phyloP scores from a whole-genome alignment of 768 basidiomycete genomes.

The Podaxis sp. region DNA sequence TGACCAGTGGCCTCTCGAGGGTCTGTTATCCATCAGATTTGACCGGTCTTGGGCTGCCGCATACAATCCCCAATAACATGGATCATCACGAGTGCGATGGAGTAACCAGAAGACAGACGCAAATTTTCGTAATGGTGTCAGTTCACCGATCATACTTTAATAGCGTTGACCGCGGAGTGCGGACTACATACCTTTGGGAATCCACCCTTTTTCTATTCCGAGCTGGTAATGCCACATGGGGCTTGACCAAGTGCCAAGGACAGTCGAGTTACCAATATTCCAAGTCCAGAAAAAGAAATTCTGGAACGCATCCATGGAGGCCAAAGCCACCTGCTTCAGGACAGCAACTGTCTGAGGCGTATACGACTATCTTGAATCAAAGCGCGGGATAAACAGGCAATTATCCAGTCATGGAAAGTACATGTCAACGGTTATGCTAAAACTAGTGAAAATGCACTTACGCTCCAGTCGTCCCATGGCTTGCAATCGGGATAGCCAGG shows the following conservation, averaged over 20 bases:
- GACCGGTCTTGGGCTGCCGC: no score
- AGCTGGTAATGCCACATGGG: conserved; percentile 89
- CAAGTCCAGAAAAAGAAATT: conserved; percentile 98
- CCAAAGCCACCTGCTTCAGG: conserved; percentile 63
- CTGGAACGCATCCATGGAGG: conserved; percentile 87
- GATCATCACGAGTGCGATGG: background rate
- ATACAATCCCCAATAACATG: background rate
- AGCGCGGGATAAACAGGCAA: conserved; percentile 7
- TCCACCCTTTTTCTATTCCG: conserved; percentile 83
- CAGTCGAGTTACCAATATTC: conserved; percentile 86
- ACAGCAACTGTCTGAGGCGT: conserved; percentile 49
- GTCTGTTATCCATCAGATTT: conserved; percentile 23
- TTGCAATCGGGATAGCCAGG: conserved; percentile 31
- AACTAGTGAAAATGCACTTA: conserved; percentile 20
- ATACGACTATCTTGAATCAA: conserved; percentile 41
- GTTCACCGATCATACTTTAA: background rate
- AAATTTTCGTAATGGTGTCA: background rate
- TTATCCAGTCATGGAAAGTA: background rate
- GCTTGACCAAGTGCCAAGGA: conserved; percentile 57
- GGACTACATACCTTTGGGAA: conserved; percentile 55
- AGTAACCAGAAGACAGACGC: background rate
- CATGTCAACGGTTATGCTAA: background rate
- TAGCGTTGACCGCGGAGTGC: background rate
- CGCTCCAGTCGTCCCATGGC: conserved; percentile 41
- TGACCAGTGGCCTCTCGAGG: conserved; percentile 43